Conservation (phyloP, 1,284 basidiomycete genomes). For the Xanthoconium separans region DNA sequence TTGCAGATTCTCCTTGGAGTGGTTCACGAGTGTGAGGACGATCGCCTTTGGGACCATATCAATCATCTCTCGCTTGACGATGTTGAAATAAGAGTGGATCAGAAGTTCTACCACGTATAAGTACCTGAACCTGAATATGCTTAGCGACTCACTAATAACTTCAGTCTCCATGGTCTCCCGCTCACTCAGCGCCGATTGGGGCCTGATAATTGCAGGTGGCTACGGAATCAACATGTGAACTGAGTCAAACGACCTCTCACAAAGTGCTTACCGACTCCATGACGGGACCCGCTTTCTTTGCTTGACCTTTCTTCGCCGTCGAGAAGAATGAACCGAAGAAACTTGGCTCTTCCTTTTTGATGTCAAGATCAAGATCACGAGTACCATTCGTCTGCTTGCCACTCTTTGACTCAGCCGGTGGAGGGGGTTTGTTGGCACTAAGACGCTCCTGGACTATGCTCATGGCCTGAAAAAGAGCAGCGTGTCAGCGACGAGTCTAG, state of each 20-base stretch:
- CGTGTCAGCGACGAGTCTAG: slow-evolving; percentile 1
- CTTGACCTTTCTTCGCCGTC: slow-evolving; percentile 75
- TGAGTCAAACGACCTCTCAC: not conserved
- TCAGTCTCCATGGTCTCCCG: slow-evolving; percentile 98
- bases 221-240: slow-evolving; percentile 20
- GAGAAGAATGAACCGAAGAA: slow-evolving; percentile 98
- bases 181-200: slow-evolving; percentile 91
- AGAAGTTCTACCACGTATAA: slow-evolving; percentile 63
- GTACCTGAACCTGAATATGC: not conserved
- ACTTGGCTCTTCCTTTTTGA: slow-evolving; percentile 84
- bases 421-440: slow-evolving; percentile 73
- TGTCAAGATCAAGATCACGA: slow-evolving; percentile 89
- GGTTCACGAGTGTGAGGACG: slow-evolving; percentile 88
- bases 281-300: slow-evolving; percentile 56
- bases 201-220: slow-evolving; percentile 90
- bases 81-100: slow-evolving; percentile 94
- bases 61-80: slow-evolving; percentile 99
- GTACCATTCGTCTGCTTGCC: slow-evolving; percentile 80
- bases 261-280: slow-evolving; percentile 72
- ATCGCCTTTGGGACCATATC: slow-evolving; percentile 99
- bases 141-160: slow-evolving; percentile 86
- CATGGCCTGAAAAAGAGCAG: slow-evolving; percentile 64
- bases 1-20: slow-evolving; percentile 92
- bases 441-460: slow-evolving; percentile 84
- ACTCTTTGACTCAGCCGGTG: slow-evolving; percentile 68